Base-by-base conservation (phyloP, 2,329 filamentous ascomycete species). In the Orbilia blumenaviensis region DNA sequence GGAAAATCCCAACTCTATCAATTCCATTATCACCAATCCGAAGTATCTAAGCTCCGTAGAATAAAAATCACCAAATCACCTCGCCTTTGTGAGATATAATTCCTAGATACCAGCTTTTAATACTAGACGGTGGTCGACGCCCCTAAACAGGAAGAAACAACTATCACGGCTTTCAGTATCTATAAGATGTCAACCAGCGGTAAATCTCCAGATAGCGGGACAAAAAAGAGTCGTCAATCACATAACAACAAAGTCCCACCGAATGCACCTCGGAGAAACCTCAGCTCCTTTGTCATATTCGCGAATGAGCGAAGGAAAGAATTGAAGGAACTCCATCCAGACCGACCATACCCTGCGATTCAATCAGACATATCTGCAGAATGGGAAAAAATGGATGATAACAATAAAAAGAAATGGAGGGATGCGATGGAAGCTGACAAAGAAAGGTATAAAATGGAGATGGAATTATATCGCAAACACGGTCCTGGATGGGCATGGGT, bases 161-260 rank as follows among this genome's bases (percentile, higher is more conserved):
- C 21, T 14, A 54, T 34, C 21, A 16, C 29, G 23, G 8, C 9
- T 27, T 14, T 27, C 10, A 16, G 25, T n/a, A 18, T 42, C 27
- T 23, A 25, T 16, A 56, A 14, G 7, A 74, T 74, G 69, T 62
- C 54, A 36, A 60, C 34, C 41, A 54, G 25, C 21, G 41, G 25
- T 0, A 66, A 63, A 62, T 29, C 23, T 14, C n/a, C 61, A 23
- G 73, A 71, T 7, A 41, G 8, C 14, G 32, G 16, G 5, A 10
- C 48, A 3, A 72, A 77, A 32, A 77, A 77, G 36, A 32, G 34
- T 21, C 66, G 73, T 12, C 63, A 69, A 38, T 50, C 73, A 21
- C 73, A 77, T 64, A 71, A 77, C 61, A 77, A 77, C 36, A 77
- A 77, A 27, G 73, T 77, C 10, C 66, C 73, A n/a, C 73, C 73